Conservation (phyloP, 768 basidiomycete genomes). For the Tricholoma furcatifolium region DNA sequence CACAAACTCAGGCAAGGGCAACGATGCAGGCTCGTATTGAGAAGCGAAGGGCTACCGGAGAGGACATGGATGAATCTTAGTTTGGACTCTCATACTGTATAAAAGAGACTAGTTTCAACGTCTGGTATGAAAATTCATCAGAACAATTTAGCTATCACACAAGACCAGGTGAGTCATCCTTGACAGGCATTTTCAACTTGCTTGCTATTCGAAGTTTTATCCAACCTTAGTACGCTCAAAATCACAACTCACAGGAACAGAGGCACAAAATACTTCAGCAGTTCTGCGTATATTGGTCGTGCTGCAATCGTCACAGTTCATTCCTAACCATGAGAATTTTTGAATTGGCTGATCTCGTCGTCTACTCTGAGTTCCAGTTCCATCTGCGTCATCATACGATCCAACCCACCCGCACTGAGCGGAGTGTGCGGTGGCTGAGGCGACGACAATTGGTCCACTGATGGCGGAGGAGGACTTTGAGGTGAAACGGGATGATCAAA, state of each 20-base stretch:
- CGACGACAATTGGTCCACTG: neutral
- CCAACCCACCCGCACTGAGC: conserved; percentile 11
- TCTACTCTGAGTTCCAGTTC: conserved; percentile 8
- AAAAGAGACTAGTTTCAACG: neutral
- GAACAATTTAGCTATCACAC: neutral
- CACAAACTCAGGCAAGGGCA: conserved; percentile 43
- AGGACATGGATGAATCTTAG: conserved; percentile 48
- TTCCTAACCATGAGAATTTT: no score
- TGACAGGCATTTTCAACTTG: no score
- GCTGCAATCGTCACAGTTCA: no score
- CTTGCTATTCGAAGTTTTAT: no score
- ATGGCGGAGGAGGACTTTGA: neutral
- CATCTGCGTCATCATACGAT: conserved; percentile 13
- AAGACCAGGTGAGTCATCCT: no score
- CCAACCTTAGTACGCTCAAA: no score
- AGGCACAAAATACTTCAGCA: no score
- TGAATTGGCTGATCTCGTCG: no score
- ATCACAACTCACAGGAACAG: no score
- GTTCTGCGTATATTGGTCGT: no score
- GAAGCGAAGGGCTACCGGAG: conserved; percentile 41
- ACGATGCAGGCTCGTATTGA: conserved; percentile 47
- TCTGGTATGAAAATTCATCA: neutral
- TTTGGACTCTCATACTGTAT: neutral
- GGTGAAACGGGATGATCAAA: conserved; percentile 1
- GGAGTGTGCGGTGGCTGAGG: neutral